These are phyloP conservation scores for Dendrobium catenatum DNA, from an alignment of 106 monocot species.

Conservation along the genomic window DNA sequence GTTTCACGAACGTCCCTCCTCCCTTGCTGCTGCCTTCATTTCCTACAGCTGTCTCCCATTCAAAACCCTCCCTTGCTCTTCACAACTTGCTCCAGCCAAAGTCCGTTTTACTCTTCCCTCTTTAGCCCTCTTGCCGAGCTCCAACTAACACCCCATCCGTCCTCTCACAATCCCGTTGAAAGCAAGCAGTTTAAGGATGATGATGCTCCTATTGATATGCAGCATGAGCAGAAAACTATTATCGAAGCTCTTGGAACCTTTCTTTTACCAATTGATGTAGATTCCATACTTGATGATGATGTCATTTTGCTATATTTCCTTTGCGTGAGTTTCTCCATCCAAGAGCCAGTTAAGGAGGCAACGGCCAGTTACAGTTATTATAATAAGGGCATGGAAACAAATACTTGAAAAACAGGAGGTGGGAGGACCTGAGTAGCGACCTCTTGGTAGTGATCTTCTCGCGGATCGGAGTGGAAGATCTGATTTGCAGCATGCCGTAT, in stretches of 20 bases:
- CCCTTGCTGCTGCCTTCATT: no score
- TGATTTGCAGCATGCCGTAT: conserved; percentile 31
- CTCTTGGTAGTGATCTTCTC: conserved; percentile 34
- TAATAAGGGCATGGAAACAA: neutral
- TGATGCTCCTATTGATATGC: neutral
- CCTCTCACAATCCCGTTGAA: neutral
- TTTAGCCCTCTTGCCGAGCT: no score
- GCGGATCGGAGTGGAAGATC: conserved; percentile 26
- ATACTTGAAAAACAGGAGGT: conserved; percentile 9
- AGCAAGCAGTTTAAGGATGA: neutral
- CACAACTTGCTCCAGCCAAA: no score
- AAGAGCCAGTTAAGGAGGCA: neutral
- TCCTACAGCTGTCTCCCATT: no score
- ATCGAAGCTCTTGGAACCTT: neutral
- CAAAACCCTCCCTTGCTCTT: no score
- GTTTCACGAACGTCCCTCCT: no score
- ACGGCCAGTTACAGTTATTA: neutral
- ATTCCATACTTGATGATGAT: neutral
- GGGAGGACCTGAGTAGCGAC: conserved; percentile 45
- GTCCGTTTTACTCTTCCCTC: no score
- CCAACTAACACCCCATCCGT: no score
- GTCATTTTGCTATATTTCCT: neutral
- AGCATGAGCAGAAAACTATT: neutral
- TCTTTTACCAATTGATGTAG: neutral
- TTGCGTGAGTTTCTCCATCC: neutral